phyloP scores from a whole-genome alignment of 352 stramenopile species.

The Globisporangium nunn region DNA sequence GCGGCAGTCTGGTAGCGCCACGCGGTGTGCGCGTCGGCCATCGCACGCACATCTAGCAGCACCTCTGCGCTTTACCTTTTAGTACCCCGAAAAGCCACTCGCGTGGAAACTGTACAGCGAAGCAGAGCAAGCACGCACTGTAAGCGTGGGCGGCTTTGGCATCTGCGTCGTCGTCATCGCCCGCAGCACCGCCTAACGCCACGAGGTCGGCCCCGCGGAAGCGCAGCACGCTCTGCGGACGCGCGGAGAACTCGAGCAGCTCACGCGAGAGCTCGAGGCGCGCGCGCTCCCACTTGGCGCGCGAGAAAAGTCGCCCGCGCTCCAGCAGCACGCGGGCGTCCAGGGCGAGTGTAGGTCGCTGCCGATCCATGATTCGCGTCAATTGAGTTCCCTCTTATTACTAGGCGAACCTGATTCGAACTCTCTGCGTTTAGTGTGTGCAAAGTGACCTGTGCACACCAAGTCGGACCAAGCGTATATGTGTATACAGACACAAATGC shows the following conservation, averaged over 20 bases:
- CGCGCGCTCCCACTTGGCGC: conserved; percentile 26
- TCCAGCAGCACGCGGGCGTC: conserved; percentile 29
- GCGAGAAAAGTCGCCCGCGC: conserved; percentile 26
- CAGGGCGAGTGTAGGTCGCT: conserved; percentile 10
- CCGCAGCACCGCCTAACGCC: conserved; percentile 10
- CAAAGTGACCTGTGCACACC: too few relatives aligned
- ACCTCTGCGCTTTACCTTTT: conserved; percentile 7
- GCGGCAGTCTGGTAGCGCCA: conserved; percentile 40
- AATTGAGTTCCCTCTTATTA: neutral
- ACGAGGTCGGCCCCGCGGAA: conserved; percentile 21
- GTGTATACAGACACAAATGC: too few relatives aligned
- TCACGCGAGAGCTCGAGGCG: conserved; percentile 13
- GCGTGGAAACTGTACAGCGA: too few relatives aligned
- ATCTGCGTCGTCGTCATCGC: neutral
- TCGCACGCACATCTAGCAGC: conserved; percentile 28
- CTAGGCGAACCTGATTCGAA: too few relatives aligned
- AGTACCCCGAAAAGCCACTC: neutral
- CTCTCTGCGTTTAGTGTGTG: too few relatives aligned
- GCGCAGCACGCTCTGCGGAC: conserved; percentile 25
- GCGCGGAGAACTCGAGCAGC: conserved; percentile 25
- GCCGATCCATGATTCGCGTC: neutral
- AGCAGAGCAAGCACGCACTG: neutral
- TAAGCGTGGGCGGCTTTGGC: neutral
- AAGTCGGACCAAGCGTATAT: too few relatives aligned
- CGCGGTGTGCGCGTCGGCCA: conserved; percentile 29